phyloP scores from a whole-genome alignment of 352 stramenopile genomes.

The Globisporangium parvum region DNA sequence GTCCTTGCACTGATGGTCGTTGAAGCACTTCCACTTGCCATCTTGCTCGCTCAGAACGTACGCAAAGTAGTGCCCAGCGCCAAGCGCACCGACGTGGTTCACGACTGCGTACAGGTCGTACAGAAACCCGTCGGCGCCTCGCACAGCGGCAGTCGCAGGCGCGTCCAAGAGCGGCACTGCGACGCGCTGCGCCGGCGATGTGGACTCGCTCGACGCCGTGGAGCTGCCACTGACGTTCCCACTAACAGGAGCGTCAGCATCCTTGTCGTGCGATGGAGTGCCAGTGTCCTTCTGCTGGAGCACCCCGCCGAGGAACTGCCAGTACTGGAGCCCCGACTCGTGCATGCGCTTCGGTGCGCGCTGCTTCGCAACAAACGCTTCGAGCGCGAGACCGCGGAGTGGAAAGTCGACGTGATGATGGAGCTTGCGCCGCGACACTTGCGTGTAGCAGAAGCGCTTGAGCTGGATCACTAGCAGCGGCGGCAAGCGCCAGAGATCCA shows the following conservation, averaged over 20 bases:
- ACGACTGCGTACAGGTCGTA: conserved; percentile 98
- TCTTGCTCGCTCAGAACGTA: conserved; percentile 78
- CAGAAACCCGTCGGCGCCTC: conserved; percentile 50
- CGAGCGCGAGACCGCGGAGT: conserved; percentile 89
- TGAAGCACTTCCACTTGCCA: conserved; percentile 98
- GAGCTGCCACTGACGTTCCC: conserved; percentile 9
- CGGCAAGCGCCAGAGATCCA: conserved; percentile 96
- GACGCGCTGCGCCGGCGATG: conserved; percentile 6
- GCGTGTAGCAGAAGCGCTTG: conserved; percentile 99
- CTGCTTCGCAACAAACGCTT: conserved; percentile 69
- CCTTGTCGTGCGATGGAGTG: not conserved
- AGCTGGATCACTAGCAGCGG: conserved; percentile 98
- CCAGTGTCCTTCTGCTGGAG: conserved; percentile 20
- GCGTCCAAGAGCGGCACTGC: conserved; percentile 40
- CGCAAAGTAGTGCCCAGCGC: conserved; percentile 94
- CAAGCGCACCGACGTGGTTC: conserved; percentile 95
- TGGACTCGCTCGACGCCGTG: not conserved
- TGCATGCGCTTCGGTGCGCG: conserved; percentile 33
- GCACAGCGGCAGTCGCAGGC: conserved; percentile 49
- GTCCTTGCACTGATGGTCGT: conserved; percentile 91
- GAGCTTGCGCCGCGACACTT: conserved; percentile 90
- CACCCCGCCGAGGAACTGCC: conserved; percentile 73
- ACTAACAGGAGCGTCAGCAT: conserved; percentile 1
- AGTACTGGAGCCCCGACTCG: conserved; percentile 56
- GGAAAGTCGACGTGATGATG: conserved; percentile 96